Evolutionary conservation across 495 filamentous ascomycete species (phyloP), one percentile per base, ranked within the genome.

Genomic region (Aspergillus haitiensis): DNA sequence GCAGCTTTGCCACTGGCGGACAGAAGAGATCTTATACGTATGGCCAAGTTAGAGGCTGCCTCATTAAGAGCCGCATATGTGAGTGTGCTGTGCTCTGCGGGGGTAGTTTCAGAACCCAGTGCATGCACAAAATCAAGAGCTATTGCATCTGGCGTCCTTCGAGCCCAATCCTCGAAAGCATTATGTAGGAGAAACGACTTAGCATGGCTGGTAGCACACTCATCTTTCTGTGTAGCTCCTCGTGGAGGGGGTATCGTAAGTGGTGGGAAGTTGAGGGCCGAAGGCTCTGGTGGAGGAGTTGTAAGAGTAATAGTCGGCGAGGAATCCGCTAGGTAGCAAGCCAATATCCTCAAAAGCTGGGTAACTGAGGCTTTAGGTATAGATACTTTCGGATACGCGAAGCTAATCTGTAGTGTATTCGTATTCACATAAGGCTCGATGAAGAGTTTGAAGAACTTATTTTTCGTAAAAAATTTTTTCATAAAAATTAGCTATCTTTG

Each of bases 71-170:
- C 62, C n/a, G 62, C 60, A 52, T 70, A 70, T 9, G 64, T 67
- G 6, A 70, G 49, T 45, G 62, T 62, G 50, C 64, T 65, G 42
- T 70, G 67, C 33, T 65, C 58, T 13, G 67, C 58, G 0, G 44
- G 16, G 10, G 55, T 7, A 4, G 58, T 55, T 16, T 56, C 10
- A 21, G 64, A 65, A 35, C 53, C 34, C 44, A 70, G 47, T 7
- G 67, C 67, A 52, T 70, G 64, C 21, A 70, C 54, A 45, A 70
- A 70, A 21, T 70, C 67, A n/a, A 70, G 61, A 18, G 67, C 67
- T 10, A 70, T 60, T 2, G 58, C 56, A 61, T 60, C 52, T 54
- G 67, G 67, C 36, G 61, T 67, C 40, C 45, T 52, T 8, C 53
- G 62, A 50, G 60, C 67, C 60, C 67, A 70, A 60, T 58, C 58